phyloP scores from a whole-genome alignment of 495 filamentous ascomycete genomes.

The Tricharina praecox region DNA sequence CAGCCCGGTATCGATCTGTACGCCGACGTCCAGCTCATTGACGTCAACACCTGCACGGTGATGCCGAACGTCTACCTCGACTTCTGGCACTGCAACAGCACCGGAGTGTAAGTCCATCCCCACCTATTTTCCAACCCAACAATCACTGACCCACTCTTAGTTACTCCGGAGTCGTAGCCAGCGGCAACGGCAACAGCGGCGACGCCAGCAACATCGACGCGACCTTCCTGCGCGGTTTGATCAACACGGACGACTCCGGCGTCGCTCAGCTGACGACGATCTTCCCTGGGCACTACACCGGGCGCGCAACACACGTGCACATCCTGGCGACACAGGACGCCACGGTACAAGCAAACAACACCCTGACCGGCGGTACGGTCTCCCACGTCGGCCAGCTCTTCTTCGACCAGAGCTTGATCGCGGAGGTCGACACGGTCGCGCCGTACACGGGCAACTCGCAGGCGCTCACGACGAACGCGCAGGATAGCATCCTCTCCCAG shows the following conservation, averaged over 20 bases:
- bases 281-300: slow-evolving; percentile 45
- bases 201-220: slow-evolving; percentile 34
- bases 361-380: slow-evolving; percentile 34
- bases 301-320: slow-evolving; percentile 43
- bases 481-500: slow-evolving; percentile 28
- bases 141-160: slow-evolving; percentile 29
- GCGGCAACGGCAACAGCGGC: slow-evolving; percentile 35
- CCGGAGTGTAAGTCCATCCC: slow-evolving; percentile 22
- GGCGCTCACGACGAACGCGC: slow-evolving; percentile 8
- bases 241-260: slow-evolving; percentile 36
- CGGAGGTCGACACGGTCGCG: slow-evolving; percentile 32
- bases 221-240: slow-evolving; percentile 38
- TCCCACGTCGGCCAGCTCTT: slow-evolving; percentile 48
- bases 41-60: slow-evolving; percentile 24
- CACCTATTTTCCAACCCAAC: slow-evolving; percentile 20
- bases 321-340: slow-evolving; percentile 36
- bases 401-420: slow-evolving; percentile 43
- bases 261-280: slow-evolving; percentile 41
- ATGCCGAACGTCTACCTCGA: slow-evolving; percentile 20
- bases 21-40: slow-evolving; percentile 23
- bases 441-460: slow-evolving; percentile 16
- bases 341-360: slow-evolving; percentile 36
- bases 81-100: slow-evolving; percentile 25
- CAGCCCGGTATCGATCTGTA: slow-evolving; percentile 28
- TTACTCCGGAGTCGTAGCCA: slow-evolving; percentile 36